Percentiles rank a stretch among this genome's conserved stretches.
Evolutionary conservation across 2,329 filamentous ascomycete genomes (phyloP).

Genomic region (Plectosphaerella sp.): DNA sequence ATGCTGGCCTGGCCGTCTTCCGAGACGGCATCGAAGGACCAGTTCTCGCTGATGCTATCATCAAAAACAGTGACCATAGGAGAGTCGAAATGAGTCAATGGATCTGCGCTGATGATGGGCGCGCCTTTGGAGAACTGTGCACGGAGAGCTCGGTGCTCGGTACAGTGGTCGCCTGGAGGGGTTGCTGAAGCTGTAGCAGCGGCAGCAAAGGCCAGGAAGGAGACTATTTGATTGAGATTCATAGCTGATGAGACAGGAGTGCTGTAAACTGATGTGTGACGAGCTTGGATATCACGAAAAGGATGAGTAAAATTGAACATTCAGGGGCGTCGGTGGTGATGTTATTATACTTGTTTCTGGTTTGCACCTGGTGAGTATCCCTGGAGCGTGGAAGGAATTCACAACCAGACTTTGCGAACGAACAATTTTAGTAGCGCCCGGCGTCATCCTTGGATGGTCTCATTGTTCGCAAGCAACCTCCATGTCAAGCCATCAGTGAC

Average conservation of each 20-base stretch:
- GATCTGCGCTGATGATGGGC: slow-evolving; percentile 53
- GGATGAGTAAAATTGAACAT: background rate
- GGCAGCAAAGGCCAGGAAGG: background rate
- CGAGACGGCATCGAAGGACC: background rate
- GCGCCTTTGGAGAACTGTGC: slow-evolving; percentile 18
- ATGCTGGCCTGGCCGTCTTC: background rate
- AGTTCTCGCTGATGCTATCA: background rate
- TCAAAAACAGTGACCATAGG: slow-evolving; percentile 8
- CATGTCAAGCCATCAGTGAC: background rate
- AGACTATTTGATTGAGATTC: background rate
- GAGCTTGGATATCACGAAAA: background rate
- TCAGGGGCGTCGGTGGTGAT: no score
- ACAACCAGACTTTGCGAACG: background rate
- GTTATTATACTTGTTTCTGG: no score
- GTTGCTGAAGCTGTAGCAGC: background rate
- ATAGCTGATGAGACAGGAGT: background rate
- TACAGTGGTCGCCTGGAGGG: slow-evolving; percentile 1
- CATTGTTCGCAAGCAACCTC: background rate
- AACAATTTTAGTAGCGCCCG: background rate
- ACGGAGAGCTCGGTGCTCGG: slow-evolving; percentile 12
- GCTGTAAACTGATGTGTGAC: background rate
- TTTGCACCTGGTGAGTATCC: background rate
- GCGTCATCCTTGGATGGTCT: background rate
- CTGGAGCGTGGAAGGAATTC: background rate
- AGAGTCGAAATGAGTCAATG: slow-evolving; percentile 2